Conservation (phyloP, 164 flowering plant species). For the Amborella trichopoda region DNA sequence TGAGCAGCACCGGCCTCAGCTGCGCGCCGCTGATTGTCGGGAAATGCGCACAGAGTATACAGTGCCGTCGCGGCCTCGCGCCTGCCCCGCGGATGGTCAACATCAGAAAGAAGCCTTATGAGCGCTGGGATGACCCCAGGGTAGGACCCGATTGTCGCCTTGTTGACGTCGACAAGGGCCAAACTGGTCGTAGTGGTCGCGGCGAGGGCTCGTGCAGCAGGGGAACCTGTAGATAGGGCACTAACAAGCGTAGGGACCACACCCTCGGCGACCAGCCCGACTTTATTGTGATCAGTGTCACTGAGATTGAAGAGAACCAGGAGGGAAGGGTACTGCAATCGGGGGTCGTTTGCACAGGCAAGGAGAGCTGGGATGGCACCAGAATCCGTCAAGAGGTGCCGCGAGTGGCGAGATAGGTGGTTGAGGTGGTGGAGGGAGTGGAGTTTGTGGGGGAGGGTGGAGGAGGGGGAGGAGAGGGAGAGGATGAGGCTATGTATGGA, state of each 20-base stretch:
- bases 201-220: conserved; percentile 60
- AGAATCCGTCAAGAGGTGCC: conserved; percentile 51
- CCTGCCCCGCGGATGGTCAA: conserved; percentile 58
- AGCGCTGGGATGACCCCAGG: conserved; percentile 54
- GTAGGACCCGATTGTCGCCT: conserved; percentile 79
- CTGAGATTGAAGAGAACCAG: conserved; percentile 58
- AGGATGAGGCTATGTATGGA: not conserved
- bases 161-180: conserved; percentile 92
- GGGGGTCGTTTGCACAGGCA: conserved; percentile 17
- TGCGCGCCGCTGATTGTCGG: conserved; percentile 60
- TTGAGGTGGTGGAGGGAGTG: conserved; percentile 41
- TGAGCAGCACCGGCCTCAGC: conserved; percentile 61
- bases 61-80: conserved; percentile 94
- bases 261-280: conserved; percentile 94
- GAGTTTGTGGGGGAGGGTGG: conserved; percentile 28
- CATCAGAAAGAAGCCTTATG: conserved; percentile 40
- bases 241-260: conserved; percentile 47
- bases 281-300: conserved; percentile 83
- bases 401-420: conserved; percentile 30
- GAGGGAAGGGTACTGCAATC: conserved; percentile 51
- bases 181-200: conserved; percentile 83
- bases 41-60: conserved; percentile 60
- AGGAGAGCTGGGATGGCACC: conserved; percentile 72
- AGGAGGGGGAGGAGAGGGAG: conserved; percentile 14
- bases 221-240: conserved; percentile 28